Conservation (phyloP, 2,329 filamentous ascomycete species). For the Epichloe festucae region DNA sequence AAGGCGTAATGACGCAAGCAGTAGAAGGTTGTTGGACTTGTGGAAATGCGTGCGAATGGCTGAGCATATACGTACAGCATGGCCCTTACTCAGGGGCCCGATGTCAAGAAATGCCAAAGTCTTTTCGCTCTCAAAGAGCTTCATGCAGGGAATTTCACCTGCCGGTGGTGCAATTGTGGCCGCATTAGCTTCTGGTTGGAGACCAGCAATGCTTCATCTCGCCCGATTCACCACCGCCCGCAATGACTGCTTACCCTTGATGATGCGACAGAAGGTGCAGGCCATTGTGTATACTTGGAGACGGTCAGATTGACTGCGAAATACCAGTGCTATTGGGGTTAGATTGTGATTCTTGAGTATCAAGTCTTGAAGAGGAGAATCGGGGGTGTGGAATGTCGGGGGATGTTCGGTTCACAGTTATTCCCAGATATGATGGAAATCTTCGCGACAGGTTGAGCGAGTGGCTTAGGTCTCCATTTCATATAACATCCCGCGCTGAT, state of each 20-base stretch:
- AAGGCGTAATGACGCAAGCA: background rate
- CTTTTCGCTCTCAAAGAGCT: slow-evolving; percentile 90
- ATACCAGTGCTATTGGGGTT: background rate
- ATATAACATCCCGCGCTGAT: too few species aligned
- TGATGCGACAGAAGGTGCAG: slow-evolving; percentile 97
- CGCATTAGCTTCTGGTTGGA: background rate
- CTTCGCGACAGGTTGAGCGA: too few species aligned
- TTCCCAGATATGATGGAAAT: too few species aligned
- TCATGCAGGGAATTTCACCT: slow-evolving; percentile 95
- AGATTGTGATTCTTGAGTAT: too few species aligned
- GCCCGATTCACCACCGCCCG: background rate
- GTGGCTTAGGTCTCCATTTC: too few species aligned
- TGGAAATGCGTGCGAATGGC: background rate
- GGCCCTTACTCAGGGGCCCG: slow-evolving; percentile 73
- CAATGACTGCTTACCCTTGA: slow-evolving; percentile 55
- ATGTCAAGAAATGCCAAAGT: slow-evolving; percentile 95
- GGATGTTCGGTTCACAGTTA: background rate
- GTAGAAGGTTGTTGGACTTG: background rate
- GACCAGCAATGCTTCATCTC: background rate
- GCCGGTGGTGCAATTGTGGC: background rate
- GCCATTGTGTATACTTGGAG: slow-evolving; percentile 15
- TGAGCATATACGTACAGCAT: slow-evolving; percentile 53
- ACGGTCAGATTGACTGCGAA: background rate
- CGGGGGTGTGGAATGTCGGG: background rate
- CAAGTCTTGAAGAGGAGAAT: too few species aligned